A percentile compares a stretch with the other conserved stretches of the same genome.
These are phyloP conservation scores for Boletus vinaceobasis DNA, from an alignment of 768 basidiomycete species.

Conservation along the genomic window DNA sequence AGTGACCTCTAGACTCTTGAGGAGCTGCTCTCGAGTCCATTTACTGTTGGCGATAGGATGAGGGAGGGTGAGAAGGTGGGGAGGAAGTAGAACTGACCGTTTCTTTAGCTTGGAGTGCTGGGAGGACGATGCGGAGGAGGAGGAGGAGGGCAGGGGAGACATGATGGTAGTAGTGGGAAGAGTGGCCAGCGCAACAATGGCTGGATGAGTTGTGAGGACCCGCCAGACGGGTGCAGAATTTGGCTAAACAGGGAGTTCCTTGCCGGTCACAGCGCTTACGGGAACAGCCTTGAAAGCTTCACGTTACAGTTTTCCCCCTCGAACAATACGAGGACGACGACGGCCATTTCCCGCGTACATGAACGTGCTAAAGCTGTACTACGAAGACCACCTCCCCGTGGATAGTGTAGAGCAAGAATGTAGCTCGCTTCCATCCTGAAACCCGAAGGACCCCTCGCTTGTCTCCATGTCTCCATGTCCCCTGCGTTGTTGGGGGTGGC, in stretches of 20 bases:
- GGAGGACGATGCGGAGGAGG: constrained; percentile 24
- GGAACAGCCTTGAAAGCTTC: constrained; percentile 8
- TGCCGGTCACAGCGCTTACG: constrained; percentile 37
- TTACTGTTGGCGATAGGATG: constrained; percentile 29
- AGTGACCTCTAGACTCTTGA: constrained; percentile 39
- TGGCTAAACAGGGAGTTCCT: constrained; percentile 34
- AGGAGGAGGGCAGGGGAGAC: constrained; percentile 27
- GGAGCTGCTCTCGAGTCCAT: constrained; percentile 38
- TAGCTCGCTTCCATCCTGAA: neutral
- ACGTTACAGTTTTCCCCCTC: neutral
- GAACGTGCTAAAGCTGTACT: neutral
- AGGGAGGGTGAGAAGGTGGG: constrained; percentile 16
- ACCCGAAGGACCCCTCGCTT: neutral
- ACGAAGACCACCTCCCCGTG: neutral
- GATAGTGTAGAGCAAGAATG: neutral
- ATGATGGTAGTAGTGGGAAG: constrained; percentile 39
- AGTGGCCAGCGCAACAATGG: constrained; percentile 43
- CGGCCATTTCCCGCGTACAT: neutral
- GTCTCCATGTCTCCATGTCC: neutral
- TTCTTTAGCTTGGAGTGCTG: constrained; percentile 27
- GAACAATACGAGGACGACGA: constrained; percentile 3
- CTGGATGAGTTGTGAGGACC: constrained; percentile 33
- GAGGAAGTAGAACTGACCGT: constrained; percentile 28
- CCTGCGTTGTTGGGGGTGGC: neutral
- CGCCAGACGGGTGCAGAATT: constrained; percentile 33